Percentiles rank a stretch among this genome's conserved stretches.
Evolutionary conservation across 2,329 filamentous ascomycete species (phyloP).

Genomic region (Colletotrichum viniferum): DNA sequence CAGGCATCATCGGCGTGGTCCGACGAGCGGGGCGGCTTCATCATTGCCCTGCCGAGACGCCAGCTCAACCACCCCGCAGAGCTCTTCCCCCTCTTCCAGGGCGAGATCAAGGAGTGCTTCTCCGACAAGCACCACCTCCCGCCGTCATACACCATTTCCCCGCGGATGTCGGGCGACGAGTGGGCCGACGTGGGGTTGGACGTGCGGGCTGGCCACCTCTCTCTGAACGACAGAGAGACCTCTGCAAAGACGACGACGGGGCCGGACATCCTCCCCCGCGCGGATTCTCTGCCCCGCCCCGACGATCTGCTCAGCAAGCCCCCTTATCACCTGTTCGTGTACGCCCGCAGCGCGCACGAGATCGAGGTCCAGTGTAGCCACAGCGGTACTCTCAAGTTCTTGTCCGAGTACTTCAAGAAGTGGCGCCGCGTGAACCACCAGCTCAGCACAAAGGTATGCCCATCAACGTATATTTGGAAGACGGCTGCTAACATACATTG

Average conservation of each 20-base stretch:
- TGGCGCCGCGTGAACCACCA: conserved; percentile 51
- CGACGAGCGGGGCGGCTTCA: conserved; percentile 37
- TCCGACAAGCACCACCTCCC: conserved; percentile 21
- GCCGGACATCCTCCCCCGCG: conserved; percentile 42
- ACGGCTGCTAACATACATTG: neutral
- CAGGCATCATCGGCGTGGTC: conserved; percentile 42
- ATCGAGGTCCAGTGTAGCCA: conserved; percentile 54
- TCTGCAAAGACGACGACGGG: neutral
- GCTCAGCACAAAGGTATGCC: conserved; percentile 33
- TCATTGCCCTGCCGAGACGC: conserved; percentile 41
- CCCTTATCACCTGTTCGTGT: conserved; percentile 52
- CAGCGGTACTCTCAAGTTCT: conserved; percentile 46
- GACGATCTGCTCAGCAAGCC: conserved; percentile 51
- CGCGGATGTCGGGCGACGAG: conserved; percentile 34
- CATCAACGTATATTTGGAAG: neutral
- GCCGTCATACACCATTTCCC: neutral
- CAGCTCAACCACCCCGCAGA: conserved; percentile 33
- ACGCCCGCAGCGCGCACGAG: conserved; percentile 28
- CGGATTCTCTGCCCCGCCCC: conserved; percentile 46
- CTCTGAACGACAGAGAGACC: conserved; percentile 5
- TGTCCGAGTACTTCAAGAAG: conserved; percentile 50
- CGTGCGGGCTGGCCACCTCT: conserved; percentile 26
- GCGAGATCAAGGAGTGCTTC: conserved; percentile 39
- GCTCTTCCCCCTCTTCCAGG: conserved; percentile 39
- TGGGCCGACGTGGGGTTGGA: conserved; percentile 49